A percentile compares a stretch with the other conserved stretches of the same genome.
Evolutionary conservation across 1,284 basidiomycete genomes (phyloP).

Genomic region (Apiotrichum brassicae): DNA sequence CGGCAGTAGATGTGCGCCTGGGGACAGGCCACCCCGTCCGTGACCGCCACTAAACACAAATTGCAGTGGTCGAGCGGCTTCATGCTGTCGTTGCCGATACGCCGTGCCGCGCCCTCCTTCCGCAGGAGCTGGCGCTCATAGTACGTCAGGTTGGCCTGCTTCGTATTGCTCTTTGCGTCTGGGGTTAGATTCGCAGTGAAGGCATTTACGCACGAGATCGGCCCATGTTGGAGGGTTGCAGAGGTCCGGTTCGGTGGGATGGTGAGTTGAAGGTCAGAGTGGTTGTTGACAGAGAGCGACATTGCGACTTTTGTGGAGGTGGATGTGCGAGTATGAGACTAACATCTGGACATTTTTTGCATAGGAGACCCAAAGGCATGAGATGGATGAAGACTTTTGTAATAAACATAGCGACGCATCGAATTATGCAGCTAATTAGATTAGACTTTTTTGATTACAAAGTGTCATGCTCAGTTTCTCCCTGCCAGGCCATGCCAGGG

Average conservation of each 20-base stretch:
- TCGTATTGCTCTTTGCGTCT: constrained; percentile 46
- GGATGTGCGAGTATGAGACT: no score
- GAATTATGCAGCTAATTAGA: no score
- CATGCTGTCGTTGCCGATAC: constrained; percentile 84
- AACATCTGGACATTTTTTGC: no score
- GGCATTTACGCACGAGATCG: constrained; percentile 14
- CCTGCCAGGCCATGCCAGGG: no score
- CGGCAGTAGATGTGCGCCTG: constrained; percentile 82
- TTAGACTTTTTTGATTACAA: no score
- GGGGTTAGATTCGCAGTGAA: constrained; percentile 6
- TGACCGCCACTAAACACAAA: constrained; percentile 70
- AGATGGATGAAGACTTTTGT: no score
- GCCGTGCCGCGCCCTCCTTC: constrained; percentile 51
- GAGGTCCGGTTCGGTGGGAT: background rate
- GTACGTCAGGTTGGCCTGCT: constrained; percentile 42
- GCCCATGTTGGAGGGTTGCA: constrained; percentile 7
- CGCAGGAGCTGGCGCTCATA: constrained; percentile 44
- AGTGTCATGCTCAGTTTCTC: no score
- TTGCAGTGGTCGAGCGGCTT: constrained; percentile 78
- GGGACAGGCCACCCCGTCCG: constrained; percentile 71
- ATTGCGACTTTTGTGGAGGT: no score
- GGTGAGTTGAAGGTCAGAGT: background rate
- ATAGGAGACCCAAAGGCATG: no score
- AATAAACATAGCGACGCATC: no score
- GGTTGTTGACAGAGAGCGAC: background rate